phyloP scores from a whole-genome alignment of 331 rosid species.

The Spiraea crenata region DNA sequence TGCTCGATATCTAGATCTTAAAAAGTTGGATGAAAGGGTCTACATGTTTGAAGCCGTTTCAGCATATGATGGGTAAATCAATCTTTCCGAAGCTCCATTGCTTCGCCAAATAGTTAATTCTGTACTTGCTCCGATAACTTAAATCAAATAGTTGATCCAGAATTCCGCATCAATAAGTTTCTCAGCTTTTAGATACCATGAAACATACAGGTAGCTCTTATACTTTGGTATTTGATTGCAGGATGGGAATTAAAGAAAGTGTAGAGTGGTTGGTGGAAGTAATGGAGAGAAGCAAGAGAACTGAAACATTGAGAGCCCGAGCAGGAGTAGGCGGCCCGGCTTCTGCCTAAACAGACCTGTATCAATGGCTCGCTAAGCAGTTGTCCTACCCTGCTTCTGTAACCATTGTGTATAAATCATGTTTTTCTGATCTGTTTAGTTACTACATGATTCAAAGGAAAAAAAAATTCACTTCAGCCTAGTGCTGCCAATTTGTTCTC shows the following conservation, averaged over 20 bases:
- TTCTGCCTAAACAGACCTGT: slow-evolving; percentile 21
- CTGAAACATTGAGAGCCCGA: slow-evolving; percentile 78
- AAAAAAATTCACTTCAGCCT: background rate
- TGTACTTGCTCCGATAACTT: background rate
- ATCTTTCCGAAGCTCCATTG: background rate
- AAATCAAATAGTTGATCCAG: background rate
- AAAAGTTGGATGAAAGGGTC: slow-evolving; percentile 87
- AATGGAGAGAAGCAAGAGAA: slow-evolving; percentile 97
- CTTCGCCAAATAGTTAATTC: background rate
- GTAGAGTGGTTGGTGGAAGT: slow-evolving; percentile 92
- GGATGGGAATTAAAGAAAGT: slow-evolving; percentile 85
- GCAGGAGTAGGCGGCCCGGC: slow-evolving; percentile 61
- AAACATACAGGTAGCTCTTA: background rate
- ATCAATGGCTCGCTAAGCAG: background rate
- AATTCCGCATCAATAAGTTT: background rate
- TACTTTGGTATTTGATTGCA: slow-evolving; percentile 28
- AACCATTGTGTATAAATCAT: slow-evolving; percentile 27
- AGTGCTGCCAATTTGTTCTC: background rate
- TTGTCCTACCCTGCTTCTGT: slow-evolving; percentile 3
- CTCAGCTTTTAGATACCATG: background rate
- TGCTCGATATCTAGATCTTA: slow-evolving; percentile 80
- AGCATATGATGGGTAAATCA: slow-evolving; percentile 78
- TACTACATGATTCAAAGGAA: background rate
- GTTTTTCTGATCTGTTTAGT: background rate
- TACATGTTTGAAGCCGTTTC: slow-evolving; percentile 93